Conservation (phyloP, 371 early-diverging fungal species). For the Circinella minor region DNA sequence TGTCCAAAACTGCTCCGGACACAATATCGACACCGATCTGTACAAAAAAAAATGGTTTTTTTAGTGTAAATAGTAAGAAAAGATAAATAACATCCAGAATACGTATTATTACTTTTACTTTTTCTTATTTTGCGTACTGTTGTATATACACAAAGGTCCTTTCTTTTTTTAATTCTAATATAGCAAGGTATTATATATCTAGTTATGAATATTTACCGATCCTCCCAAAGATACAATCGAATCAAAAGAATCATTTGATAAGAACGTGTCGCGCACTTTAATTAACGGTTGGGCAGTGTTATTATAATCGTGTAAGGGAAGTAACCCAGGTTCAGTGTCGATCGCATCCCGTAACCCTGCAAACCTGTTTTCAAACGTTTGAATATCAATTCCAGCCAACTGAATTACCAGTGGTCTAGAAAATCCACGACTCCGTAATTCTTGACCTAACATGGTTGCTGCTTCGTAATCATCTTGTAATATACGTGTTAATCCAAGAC, state of each 20-base stretch:
- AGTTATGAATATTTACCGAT: conserved; percentile 13
- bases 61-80: neutral
- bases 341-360: conserved; percentile 11
- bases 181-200: too few relatives aligned
- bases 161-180: too few relatives aligned
- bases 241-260: conserved; percentile 25
- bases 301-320: conserved; percentile 17
- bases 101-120: too few relatives aligned
- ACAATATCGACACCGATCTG: conserved; percentile 28
- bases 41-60: neutral
- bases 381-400: conserved; percentile 15
- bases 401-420: conserved; percentile 23
- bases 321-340: conserved; percentile 4
- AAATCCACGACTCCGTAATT: conserved; percentile 31
- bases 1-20: conserved; percentile 29
- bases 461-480: conserved; percentile 48
- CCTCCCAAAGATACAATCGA: conserved; percentile 39
- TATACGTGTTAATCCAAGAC: conserved; percentile 41
- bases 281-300: conserved; percentile 30
- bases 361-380: conserved; percentile 8
- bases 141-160: neutral
- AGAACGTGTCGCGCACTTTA: conserved; percentile 16
- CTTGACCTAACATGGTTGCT: conserved; percentile 39
- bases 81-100: too few relatives aligned
- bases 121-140: too few relatives aligned